Percentiles rank a stretch among this genome's conserved stretches.
These are phyloP conservation scores for Paramecium octaurelia DNA, from an alignment of 73 alveolate genomes.

Conservation along the genomic window DNA sequence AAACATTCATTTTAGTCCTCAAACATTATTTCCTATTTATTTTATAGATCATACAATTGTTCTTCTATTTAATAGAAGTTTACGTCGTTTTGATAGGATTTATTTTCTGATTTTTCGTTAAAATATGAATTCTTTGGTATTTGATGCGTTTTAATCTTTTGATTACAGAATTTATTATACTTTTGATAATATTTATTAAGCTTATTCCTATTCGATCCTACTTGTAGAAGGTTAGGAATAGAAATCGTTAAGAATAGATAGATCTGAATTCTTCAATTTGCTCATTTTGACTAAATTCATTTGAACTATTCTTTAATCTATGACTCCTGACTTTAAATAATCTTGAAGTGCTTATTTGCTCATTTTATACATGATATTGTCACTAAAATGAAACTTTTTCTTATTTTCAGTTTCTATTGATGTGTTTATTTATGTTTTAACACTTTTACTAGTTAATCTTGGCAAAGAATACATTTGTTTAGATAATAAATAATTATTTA, in stretches of 20 bases:
- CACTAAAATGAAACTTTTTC: not conserved
- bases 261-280: not conserved
- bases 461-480: not conserved
- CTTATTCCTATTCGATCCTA: not conserved
- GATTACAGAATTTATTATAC: not conserved
- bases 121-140: not conserved
- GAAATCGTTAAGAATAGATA: not conserved
- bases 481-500: not conserved
- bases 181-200: not conserved
- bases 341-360: not conserved
- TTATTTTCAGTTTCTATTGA: not conserved
- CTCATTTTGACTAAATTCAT: not conserved
- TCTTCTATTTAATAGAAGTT: not conserved
- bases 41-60: not conserved
- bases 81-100: not conserved
- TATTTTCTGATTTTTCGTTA: not conserved
- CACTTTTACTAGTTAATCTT: not conserved
- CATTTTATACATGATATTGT: not conserved
- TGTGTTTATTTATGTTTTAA: not conserved
- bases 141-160: not conserved
- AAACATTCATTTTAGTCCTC: not conserved
- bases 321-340: not conserved
- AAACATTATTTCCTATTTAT: not conserved
- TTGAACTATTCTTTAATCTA: not conserved
- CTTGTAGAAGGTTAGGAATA: not conserved